phyloP scores from a whole-genome alignment of 192 early-diverging fungal genomes.

The Coemansia umbellata region DNA sequence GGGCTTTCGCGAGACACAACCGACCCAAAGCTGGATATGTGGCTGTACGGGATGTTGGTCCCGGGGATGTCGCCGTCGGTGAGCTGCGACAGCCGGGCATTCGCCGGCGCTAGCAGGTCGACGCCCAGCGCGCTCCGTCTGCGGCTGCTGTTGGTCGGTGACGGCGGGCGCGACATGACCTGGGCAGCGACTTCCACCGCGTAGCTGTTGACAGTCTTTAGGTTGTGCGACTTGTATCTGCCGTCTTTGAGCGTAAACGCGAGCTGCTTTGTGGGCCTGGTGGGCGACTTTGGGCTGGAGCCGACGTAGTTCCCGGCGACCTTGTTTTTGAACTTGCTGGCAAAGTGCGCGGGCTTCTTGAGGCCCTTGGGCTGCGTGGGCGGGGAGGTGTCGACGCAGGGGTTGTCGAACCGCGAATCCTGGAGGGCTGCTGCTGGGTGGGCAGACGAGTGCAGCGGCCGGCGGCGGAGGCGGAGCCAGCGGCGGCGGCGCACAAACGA shows the following conservation, averaged over 20 bases:
- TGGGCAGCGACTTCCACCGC: constrained; percentile 1
- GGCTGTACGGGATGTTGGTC: neutral
- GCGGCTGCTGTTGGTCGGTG: neutral
- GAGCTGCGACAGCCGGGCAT: neutral
- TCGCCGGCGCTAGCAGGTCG: too few relatives aligned
- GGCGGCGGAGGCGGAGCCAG: constrained; percentile 11
- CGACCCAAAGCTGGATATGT: neutral
- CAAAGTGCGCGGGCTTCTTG: constrained; percentile 10
- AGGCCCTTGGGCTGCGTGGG: neutral
- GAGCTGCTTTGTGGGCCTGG: constrained; percentile 10
- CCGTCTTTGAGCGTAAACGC: constrained; percentile 44
- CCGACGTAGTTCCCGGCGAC: constrained; percentile 30
- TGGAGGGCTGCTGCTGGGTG: neutral
- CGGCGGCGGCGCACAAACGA: constrained; percentile 32
- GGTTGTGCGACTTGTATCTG: constrained; percentile 24
- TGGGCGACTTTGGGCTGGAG: constrained; percentile 12
- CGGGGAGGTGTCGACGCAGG: neutral
- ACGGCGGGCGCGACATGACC: neutral
- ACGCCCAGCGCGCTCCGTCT: too few relatives aligned
- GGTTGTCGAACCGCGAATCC: neutral
- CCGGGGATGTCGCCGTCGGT: neutral
- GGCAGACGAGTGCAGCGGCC: neutral
- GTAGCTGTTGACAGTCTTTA: constrained; percentile 1
- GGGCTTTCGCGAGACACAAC: too few relatives aligned
- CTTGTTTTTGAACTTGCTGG: constrained; percentile 33